These are phyloP conservation scores for Magnolia officinalis DNA, from an alignment of 164 flowering plant genomes.

Conservation along the genomic window DNA sequence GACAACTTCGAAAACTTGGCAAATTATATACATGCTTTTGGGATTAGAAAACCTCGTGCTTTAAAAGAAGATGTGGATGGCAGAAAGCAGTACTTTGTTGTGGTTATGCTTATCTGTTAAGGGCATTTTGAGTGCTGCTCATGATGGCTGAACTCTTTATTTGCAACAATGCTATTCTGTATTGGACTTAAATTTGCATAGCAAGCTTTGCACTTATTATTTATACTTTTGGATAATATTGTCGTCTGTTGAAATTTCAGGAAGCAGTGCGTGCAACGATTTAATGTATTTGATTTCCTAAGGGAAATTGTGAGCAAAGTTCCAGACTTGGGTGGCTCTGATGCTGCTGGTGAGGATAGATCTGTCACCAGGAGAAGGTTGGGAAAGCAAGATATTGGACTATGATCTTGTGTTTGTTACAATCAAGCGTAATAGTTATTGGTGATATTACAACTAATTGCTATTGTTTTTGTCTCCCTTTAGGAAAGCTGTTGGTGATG, in stretches of 20 bases:
- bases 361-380: constrained; percentile 58
- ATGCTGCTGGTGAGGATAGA: constrained; percentile 63
- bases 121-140: neutral
- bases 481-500: constrained; percentile 75
- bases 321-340: constrained; percentile 86
- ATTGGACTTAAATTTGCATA: neutral
- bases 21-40: neutral
- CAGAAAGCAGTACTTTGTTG: neutral
- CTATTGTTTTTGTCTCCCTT: constrained; percentile 2
- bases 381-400: neutral
- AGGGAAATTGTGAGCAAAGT: constrained; percentile 87
- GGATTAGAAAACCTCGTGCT: neutral
- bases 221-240: too few species aligned
- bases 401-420: neutral
- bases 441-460: neutral
- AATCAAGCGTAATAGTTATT: neutral
- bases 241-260: constrained; percentile 23
- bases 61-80: neutral
- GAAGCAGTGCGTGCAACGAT: constrained; percentile 82
- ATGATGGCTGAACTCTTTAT: neutral
- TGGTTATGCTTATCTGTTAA: neutral
- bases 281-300: constrained; percentile 90
- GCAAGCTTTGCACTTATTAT: neutral
- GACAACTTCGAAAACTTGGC: too few species aligned
- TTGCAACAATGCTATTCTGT: neutral